Percentiles rank a stretch among this genome's conserved stretches.
phyloP scores from a whole-genome alignment of 2,329 filamentous ascomycete genomes.

The Biscogniauxia mediterranea region DNA sequence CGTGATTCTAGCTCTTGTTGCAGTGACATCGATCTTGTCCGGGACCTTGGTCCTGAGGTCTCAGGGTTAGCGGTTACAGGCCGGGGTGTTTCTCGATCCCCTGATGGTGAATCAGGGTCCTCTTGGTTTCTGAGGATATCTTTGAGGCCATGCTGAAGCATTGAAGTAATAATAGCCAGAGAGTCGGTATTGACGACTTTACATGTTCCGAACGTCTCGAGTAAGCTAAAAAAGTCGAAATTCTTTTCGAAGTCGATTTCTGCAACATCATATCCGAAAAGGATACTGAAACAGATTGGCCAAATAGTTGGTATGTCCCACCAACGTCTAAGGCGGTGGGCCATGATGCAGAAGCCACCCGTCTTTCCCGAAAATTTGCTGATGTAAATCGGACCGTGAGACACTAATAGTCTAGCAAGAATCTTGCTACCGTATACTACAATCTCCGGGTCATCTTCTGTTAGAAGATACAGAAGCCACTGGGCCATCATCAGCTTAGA shows the following conservation, averaged over 20 bases:
- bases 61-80: slow-evolving; percentile 25
- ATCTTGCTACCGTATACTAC: slow-evolving; percentile 81
- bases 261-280: slow-evolving; percentile 81
- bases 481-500: slow-evolving; percentile 41
- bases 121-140: slow-evolving; percentile 63
- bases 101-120: slow-evolving; percentile 54
- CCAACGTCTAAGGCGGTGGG: slow-evolving; percentile 76
- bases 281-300: slow-evolving; percentile 82
- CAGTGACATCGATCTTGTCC: slow-evolving; percentile 66
- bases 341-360: slow-evolving; percentile 85
- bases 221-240: slow-evolving; percentile 71
- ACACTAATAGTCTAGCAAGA: slow-evolving; percentile 76
- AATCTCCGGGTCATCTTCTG: slow-evolving; percentile 80
- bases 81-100: slow-evolving; percentile 21
- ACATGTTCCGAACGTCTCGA: slow-evolving; percentile 69
- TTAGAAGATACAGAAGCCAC: slow-evolving; percentile 90
- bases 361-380: slow-evolving; percentile 81
- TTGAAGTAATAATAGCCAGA: slow-evolving; percentile 74
- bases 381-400: slow-evolving; percentile 77
- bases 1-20: slow-evolving; percentile 56
- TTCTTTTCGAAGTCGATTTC: slow-evolving; percentile 69
- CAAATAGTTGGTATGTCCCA: slow-evolving; percentile 85
- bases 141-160: slow-evolving; percentile 84
- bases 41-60: slow-evolving; percentile 34
- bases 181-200: slow-evolving; percentile 75